Evolutionary conservation across 2,329 filamentous ascomycete genomes (phyloP), one percentile per base, ranked within the genome.

Genomic region (Ascochyta pisi): DNA sequence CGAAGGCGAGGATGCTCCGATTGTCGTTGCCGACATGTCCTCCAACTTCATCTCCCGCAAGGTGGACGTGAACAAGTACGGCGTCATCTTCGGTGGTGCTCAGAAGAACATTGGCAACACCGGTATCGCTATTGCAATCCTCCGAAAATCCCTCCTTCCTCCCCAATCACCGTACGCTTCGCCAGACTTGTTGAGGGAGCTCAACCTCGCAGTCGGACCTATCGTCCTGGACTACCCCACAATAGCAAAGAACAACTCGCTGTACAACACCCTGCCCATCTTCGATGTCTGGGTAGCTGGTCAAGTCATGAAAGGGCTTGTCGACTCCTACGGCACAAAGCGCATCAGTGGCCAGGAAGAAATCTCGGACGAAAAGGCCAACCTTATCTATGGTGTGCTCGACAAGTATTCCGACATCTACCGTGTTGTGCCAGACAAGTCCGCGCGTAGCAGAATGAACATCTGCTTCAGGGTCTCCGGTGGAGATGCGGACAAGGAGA

Each of bases 221-320:
- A 85, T 91, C 16, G 85, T 97, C 39, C 80, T 98, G 43, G 86
- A 91, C 62, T 98, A 94, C 71, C 88, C 92, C 60, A 92, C 86
- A 0, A 89, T 95, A 63, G 89, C 90, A 37, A 96, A 96, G 82
- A 96, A 96, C 79, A 95, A 96, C 80, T 95, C 90, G 66, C 83
- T 98, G 26, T 98, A 98, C 81, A 98, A 98, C 78, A 98, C 94
- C 0, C 81, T 98, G 10, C 93, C 91, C 69, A 96, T 98, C 69
- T 96, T 98, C 69, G 93, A 94, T 74, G 90, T 97, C 34, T 98
- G 89, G 80, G 86, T 97, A 50, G 91, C 91, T 15, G 92, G 92
- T n/a, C 87, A 91, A 73, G 93, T 98, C 47, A 88, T 98, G 71
- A 86, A 90, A 70, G 87, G 85, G 61, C 83, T 96, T 0, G 82